Conservation (phyloP, 2,329 filamentous ascomycete species). For the Colletotrichum sp. region DNA sequence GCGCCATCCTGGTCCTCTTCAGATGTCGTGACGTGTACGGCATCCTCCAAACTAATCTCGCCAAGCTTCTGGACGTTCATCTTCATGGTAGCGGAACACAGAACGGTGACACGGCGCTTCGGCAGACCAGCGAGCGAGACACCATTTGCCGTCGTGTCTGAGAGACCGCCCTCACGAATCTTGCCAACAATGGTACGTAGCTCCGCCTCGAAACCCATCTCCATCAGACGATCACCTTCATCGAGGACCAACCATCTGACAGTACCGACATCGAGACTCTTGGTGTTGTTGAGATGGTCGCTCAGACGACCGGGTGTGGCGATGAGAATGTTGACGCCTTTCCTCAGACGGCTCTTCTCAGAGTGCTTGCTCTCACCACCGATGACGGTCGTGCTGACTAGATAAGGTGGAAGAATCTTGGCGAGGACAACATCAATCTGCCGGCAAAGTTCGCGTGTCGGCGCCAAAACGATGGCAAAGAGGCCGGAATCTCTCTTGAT, state of each 20-base stretch:
- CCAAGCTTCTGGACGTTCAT: slow-evolving; percentile 94
- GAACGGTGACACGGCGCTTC: slow-evolving; percentile 79
- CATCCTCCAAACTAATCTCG: slow-evolving; percentile 93
- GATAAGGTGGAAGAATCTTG: slow-evolving; percentile 86
- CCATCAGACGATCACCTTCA: slow-evolving; percentile 98
- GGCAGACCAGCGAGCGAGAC: slow-evolving; percentile 69
- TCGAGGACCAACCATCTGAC: slow-evolving; percentile 95
- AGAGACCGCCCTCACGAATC: slow-evolving; percentile 69
- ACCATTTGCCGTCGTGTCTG: slow-evolving; percentile 64
- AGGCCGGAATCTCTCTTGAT: slow-evolving; percentile 86
- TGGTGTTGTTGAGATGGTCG: slow-evolving; percentile 92
- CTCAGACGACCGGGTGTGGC: slow-evolving; percentile 90
- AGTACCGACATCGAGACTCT: slow-evolving; percentile 84
- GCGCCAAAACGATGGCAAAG: slow-evolving; percentile 92
- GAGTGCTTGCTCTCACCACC: slow-evolving; percentile 74
- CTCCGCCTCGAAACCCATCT: slow-evolving; percentile 95
- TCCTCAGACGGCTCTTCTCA: slow-evolving; percentile 91
- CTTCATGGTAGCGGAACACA: slow-evolving; percentile 98
- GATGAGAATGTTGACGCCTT: slow-evolving; percentile 94
- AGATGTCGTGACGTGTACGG: slow-evolving; percentile 80
- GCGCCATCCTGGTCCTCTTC: slow-evolving; percentile 55
- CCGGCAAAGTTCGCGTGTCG: slow-evolving; percentile 91
- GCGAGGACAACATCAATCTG: slow-evolving; percentile 91
- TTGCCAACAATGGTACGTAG: slow-evolving; percentile 85
- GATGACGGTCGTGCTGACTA: slow-evolving; percentile 86